Percentiles rank a stretch among this genome's conserved stretches.
Conservation (phyloP, 495 filamentous ascomycete genomes). For the Penicillium psychrofluorescens region DNA sequence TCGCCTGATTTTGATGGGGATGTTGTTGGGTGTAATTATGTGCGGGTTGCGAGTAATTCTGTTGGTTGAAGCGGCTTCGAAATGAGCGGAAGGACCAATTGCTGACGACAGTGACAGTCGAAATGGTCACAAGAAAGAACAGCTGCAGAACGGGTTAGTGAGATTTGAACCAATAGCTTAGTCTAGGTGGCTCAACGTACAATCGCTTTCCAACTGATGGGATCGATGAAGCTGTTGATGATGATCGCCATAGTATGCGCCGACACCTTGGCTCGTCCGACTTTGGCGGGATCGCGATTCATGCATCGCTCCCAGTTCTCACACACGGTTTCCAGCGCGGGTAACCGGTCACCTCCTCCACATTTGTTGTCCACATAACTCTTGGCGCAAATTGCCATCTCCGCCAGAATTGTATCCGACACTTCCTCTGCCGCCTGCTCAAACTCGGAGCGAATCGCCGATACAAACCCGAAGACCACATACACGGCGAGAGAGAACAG, state of each 20-base stretch:
- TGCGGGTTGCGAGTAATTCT: slow-evolving; percentile 20
- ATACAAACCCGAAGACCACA: slow-evolving; percentile 60
- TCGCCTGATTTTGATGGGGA: slow-evolving; percentile 15
- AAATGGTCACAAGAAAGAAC: slow-evolving; percentile 36
- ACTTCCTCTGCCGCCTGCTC: slow-evolving; percentile 58
- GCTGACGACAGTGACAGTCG: slow-evolving; percentile 35
- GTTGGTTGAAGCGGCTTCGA: slow-evolving; percentile 29
- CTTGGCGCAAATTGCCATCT: slow-evolving; percentile 64
- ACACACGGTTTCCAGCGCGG: slow-evolving; percentile 67
- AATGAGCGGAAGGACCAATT: slow-evolving; percentile 44
- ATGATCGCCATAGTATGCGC: slow-evolving; percentile 80
- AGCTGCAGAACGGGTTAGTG: slow-evolving; percentile 20
- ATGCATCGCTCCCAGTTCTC: slow-evolving; percentile 80
- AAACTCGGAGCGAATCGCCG: slow-evolving; percentile 70
- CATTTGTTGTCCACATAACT: slow-evolving; percentile 72
- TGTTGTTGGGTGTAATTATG: slow-evolving; percentile 15
- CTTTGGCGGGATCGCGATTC: slow-evolving; percentile 59
- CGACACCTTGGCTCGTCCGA: slow-evolving; percentile 59
- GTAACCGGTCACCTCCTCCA: slow-evolving; percentile 50
- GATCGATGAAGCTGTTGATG: slow-evolving; percentile 63
- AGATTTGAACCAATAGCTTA: neutral
- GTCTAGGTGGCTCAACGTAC: slow-evolving; percentile 28
- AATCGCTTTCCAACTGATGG: slow-evolving; percentile 67
- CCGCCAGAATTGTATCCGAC: slow-evolving; percentile 53
- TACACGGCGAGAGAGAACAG: slow-evolving; percentile 61